A percentile compares a stretch with the other conserved stretches of the same genome.
Evolutionary conservation across 108 stramenopile species (phyloP).

Genomic region (Fragilariopsis cylindrus): DNA sequence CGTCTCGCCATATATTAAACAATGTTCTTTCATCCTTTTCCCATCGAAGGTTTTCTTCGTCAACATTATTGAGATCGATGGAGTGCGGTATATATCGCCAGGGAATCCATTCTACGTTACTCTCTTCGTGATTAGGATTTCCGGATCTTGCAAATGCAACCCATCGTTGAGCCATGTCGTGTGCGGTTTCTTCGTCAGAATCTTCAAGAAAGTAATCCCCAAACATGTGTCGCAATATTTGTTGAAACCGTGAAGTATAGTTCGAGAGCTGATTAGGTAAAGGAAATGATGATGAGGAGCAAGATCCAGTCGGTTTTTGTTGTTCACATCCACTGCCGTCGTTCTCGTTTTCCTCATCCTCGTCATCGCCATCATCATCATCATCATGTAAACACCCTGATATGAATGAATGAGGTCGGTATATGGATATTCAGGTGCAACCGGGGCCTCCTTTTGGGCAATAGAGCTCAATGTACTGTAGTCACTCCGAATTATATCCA

Average conservation of each 20-base stretch:
- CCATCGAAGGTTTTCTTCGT: constrained; percentile 22
- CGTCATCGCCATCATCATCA: constrained; percentile 6
- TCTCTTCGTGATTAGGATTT: constrained; percentile 62
- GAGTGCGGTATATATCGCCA: constrained; percentile 49
- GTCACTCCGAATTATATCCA: constrained; percentile 62
- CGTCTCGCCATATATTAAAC: constrained; percentile 15
- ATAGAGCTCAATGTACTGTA: constrained; percentile 53
- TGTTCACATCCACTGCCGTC: constrained; percentile 2
- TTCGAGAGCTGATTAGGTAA: constrained; percentile 18
- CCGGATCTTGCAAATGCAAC: constrained; percentile 52
- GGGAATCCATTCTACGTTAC: constrained; percentile 55
- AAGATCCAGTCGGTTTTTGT: neutral
- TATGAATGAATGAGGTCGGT: constrained; percentile 54
- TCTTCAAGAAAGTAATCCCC: constrained; percentile 67
- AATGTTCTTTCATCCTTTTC: constrained; percentile 3
- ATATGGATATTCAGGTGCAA: constrained; percentile 61
- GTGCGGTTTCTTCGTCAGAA: constrained; percentile 67
- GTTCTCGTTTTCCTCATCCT: constrained; percentile 23
- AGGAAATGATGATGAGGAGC: constrained; percentile 6
- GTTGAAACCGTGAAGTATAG: constrained; percentile 45
- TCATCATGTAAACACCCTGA: constrained; percentile 43
- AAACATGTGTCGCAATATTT: constrained; percentile 55
- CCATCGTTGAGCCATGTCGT: constrained; percentile 67
- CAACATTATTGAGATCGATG: neutral
- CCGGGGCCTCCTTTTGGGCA: constrained; percentile 59